A percentile compares a stretch with the other conserved stretches of the same genome.
Evolutionary conservation across 2,329 filamentous ascomycete genomes (phyloP).

Genomic region (Didymella keratinophila): DNA sequence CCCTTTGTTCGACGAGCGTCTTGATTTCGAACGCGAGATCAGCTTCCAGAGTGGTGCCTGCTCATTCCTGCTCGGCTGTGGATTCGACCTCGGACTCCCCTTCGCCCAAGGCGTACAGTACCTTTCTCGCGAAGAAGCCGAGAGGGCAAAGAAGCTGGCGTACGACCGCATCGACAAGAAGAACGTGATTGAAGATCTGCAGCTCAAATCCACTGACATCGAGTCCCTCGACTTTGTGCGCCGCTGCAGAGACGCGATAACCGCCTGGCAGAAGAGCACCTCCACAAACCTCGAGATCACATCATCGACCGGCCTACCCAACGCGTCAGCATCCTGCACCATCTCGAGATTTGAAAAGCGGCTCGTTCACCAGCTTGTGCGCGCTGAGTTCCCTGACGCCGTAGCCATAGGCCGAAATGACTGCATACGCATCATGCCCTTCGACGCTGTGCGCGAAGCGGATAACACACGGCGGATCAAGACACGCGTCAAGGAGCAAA

Average conservation of each 20-base stretch:
- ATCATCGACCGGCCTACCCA: constrained; percentile 37
- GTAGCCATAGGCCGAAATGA: constrained; percentile 54
- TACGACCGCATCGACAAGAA: constrained; percentile 53
- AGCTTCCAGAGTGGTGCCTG: constrained; percentile 66
- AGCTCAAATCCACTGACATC: constrained; percentile 60
- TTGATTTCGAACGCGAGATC: constrained; percentile 68
- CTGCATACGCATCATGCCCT: constrained; percentile 53
- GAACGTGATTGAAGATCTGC: constrained; percentile 52
- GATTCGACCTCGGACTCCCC: constrained; percentile 65
- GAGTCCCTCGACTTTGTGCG: constrained; percentile 62
- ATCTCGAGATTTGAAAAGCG: constrained; percentile 66
- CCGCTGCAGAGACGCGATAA: constrained; percentile 55
- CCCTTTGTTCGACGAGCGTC: constrained; percentile 61
- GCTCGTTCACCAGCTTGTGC: constrained; percentile 71
- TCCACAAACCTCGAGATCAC: constrained; percentile 38
- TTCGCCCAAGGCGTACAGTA: constrained; percentile 68
- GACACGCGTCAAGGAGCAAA: constrained; percentile 51
- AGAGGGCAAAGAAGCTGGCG: constrained; percentile 55
- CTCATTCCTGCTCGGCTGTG: constrained; percentile 66
- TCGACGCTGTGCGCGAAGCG: constrained; percentile 55
- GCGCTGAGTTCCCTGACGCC: constrained; percentile 64
- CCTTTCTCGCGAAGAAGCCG: constrained; percentile 67
- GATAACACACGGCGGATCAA: constrained; percentile 49
- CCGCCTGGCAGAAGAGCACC: constrained; percentile 53
- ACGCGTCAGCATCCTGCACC: constrained; percentile 22